Percentiles rank a stretch among this genome's conserved stretches.
Conservation (phyloP, 202 grass and related monocot genomes). For the Elaeis oleifera region DNA sequence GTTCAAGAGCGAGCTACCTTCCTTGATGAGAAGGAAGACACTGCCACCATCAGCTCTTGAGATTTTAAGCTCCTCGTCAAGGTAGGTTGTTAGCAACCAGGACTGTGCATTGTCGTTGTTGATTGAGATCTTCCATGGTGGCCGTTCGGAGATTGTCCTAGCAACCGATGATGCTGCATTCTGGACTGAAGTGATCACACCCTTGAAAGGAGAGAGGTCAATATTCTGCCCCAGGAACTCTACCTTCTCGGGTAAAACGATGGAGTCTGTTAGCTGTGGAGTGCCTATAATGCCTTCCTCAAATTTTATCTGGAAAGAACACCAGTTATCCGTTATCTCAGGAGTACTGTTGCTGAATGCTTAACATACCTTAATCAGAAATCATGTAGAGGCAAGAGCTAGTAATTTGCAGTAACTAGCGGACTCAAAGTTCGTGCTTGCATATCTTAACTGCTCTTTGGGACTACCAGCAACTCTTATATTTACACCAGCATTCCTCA, state of each 20-base stretch:
- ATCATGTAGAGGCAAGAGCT: too few species aligned
- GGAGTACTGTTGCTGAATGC: too few species aligned
- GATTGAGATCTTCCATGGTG: conserved; percentile 80
- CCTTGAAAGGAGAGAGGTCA: conserved; percentile 63
- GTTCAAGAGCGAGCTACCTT: conserved; percentile 50
- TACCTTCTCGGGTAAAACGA: conserved; percentile 77
- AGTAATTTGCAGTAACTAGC: too few species aligned
- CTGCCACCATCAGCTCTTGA: conserved; percentile 61
- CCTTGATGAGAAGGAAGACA: conserved; percentile 82
- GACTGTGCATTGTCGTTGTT: conserved; percentile 45
- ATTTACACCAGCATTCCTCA: too few species aligned
- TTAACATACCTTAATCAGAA: too few species aligned
- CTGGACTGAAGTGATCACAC: conserved; percentile 78
- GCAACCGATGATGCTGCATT: conserved; percentile 80
- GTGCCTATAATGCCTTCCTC: conserved; percentile 85
- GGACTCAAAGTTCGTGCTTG: too few species aligned
- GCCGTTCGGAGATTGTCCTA: conserved; percentile 87
- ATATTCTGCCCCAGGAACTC: conserved; percentile 85
- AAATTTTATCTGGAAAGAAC: conserved; percentile 69
- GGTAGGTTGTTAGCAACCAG: conserved; percentile 94
- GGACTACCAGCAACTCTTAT: too few species aligned
- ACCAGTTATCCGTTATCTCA: neutral
- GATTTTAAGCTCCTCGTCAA: conserved; percentile 80
- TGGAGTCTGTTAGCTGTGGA: conserved; percentile 76
- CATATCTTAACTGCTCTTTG: too few species aligned